These are phyloP conservation scores for Amaranthus cruentus DNA, from an alignment of 148 eudicot species.

Conservation along the genomic window DNA sequence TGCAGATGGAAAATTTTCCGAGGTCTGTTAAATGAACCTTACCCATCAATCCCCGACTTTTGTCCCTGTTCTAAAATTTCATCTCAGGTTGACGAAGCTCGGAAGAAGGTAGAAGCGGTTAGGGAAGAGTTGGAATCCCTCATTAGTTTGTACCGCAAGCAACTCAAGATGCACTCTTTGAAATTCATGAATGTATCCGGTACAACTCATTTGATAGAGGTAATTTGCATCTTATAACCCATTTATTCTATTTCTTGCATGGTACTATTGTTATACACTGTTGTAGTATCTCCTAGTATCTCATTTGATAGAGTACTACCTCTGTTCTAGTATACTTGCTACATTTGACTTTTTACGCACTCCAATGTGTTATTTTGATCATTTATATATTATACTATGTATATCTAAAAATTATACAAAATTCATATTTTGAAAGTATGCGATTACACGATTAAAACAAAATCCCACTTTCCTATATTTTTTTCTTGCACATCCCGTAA, in stretches of 20 bases:
- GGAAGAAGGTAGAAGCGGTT: slow-evolving; percentile 45
- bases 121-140: slow-evolving; percentile 63
- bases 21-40: slow-evolving; percentile 41
- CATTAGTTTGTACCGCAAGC: slow-evolving; percentile 60
- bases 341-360: too few species aligned
- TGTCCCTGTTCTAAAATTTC: not conserved
- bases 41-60: not conserved
- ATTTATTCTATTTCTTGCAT: not conserved
- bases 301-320: too few species aligned
- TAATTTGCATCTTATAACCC: slow-evolving; percentile 20
- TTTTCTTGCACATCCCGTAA: too few species aligned
- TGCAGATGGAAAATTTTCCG: slow-evolving; percentile 54
- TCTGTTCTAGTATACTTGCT: too few species aligned
- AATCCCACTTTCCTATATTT: too few species aligned
- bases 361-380: too few species aligned
- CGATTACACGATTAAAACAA: too few species aligned
- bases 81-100: slow-evolving; percentile 56
- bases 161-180: slow-evolving; percentile 55
- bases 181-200: slow-evolving; percentile 69
- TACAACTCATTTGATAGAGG: slow-evolving; percentile 90
- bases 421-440: too few species aligned
- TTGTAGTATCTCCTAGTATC: too few species aligned
- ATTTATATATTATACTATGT: too few species aligned
- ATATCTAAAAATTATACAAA: too few species aligned
- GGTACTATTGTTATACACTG: too few species aligned